Conservation (phyloP, 1,139 yeast genomes). For the Yarrowia galli region DNA sequence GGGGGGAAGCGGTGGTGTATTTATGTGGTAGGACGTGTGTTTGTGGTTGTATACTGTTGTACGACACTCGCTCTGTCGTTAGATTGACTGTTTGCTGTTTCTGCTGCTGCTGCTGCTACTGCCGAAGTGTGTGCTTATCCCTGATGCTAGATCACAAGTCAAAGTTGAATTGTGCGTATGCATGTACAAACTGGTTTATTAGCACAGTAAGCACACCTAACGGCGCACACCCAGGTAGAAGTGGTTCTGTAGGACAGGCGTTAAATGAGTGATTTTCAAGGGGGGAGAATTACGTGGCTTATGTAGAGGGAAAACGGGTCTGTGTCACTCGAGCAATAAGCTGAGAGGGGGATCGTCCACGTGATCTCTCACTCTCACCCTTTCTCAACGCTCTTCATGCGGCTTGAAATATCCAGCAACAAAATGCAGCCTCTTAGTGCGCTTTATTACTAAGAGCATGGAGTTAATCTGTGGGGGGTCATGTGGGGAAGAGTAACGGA, state of each 20-base stretch:
- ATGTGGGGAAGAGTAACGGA: no score
- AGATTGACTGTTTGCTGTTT: neutral
- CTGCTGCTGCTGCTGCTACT: no score
- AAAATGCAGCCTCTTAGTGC: conserved; percentile 8
- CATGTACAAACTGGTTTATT: no score
- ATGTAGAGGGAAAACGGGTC: neutral
- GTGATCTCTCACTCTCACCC: neutral
- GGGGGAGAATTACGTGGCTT: no score
- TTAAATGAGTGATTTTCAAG: no score
- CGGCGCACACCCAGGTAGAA: no score
- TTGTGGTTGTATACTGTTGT: neutral
- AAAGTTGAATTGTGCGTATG: neutral
- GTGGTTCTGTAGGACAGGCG: no score
- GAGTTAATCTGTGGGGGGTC: neutral
- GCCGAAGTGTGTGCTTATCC: no score
- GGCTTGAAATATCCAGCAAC: conserved; percentile 15
- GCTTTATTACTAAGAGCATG: conserved; percentile 10
- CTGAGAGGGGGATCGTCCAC: neutral
- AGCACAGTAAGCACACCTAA: no score
- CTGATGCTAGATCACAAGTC: conserved; percentile 3
- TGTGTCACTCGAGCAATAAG: neutral
- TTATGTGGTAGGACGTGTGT: no score
- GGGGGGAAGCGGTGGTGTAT: no score
- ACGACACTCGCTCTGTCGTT: neutral
- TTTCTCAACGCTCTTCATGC: neutral